A percentile compares a stretch with the other conserved stretches of the same genome.
Conservation (phyloP, 306 rosid species). For the Inga laurina region DNA sequence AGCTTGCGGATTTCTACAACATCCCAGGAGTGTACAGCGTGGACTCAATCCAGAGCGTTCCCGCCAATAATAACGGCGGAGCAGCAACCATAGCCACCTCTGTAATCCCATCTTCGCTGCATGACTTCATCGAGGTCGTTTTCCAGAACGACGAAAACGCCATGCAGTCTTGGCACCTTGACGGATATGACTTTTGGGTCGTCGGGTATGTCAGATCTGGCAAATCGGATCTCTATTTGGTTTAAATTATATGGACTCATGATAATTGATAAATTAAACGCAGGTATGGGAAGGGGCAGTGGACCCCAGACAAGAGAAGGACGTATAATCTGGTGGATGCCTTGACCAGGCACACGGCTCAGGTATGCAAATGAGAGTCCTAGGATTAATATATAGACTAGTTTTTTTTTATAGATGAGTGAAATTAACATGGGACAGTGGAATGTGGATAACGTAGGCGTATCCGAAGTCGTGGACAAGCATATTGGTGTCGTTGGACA, state of each 20-base stretch:
- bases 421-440: not conserved
- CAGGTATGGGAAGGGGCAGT: conserved; percentile 79
- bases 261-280: conserved; percentile 8
- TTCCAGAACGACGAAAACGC: conserved; percentile 82
- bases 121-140: conserved; percentile 84
- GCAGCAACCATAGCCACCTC: conserved; percentile 63
- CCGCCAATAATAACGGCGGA: conserved; percentile 43
- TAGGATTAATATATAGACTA: no score
- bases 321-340: conserved; percentile 83
- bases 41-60: conserved; percentile 59
- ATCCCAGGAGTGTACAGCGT: conserved; percentile 73
- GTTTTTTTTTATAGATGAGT: not conserved
- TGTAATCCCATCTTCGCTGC: conserved; percentile 59
- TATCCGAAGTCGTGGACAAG: conserved; percentile 91
- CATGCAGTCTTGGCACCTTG: conserved; percentile 90
- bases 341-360: conserved; percentile 89
- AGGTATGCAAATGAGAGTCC: conserved; percentile 48
- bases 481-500: conserved; percentile 85
- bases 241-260: not conserved
- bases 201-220: conserved; percentile 64
- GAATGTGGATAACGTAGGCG: conserved; percentile 47
- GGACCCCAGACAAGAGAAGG: conserved; percentile 65
- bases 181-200: conserved; percentile 97
- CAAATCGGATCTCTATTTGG: not conserved
- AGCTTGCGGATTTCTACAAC: conserved; percentile 96